Evolutionary conservation across 169 alveolate species (phyloP).

Genomic region (Eimeria falciformis): DNA sequence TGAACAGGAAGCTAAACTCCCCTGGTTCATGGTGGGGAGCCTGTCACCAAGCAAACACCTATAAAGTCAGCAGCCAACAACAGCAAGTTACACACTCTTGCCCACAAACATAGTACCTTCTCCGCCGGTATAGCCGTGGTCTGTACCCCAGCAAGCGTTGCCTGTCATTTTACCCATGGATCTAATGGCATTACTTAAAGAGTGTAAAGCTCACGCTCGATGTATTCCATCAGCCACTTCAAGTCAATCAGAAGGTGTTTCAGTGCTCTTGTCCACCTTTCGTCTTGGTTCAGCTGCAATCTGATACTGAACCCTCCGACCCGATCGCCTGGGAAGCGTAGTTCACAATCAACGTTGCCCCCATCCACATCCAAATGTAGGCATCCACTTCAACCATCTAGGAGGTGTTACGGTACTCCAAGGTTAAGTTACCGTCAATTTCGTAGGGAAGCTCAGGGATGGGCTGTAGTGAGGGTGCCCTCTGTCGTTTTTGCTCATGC

Average conservation of each 20-base stretch:
- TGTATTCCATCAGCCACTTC: conserved; percentile 78
- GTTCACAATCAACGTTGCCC: not conserved
- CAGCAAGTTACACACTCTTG: not conserved
- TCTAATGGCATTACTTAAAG: not conserved
- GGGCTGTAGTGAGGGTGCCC: conserved; percentile 48
- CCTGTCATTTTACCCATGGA: not conserved
- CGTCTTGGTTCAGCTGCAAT: conserved; percentile 80
- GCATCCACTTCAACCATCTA: not conserved
- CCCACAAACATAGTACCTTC: not conserved
- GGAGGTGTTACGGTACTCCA: not conserved
- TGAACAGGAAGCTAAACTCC: no score
- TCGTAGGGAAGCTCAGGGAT: conserved; percentile 76
- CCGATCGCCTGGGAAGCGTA: conserved; percentile 68
- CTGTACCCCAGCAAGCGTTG: no score
- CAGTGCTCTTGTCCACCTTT: conserved; percentile 81
- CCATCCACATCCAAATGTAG: not conserved
- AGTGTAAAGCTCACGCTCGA: conserved; percentile 62
- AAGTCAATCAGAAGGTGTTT: conserved; percentile 78
- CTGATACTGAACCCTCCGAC: conserved; percentile 80
- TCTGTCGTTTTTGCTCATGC: conserved; percentile 60
- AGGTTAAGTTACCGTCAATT: conserved; percentile 57
- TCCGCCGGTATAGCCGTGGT: not conserved
- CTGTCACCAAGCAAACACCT: conserved; percentile 56
- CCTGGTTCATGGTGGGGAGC: conserved; percentile 50
- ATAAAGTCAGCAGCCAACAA: not conserved